Percentiles rank a stretch among this genome's conserved stretches.
Evolutionary conservation across 2,329 filamentous ascomycete species (phyloP).

Genomic region (Colletotrichum theobromicola): DNA sequence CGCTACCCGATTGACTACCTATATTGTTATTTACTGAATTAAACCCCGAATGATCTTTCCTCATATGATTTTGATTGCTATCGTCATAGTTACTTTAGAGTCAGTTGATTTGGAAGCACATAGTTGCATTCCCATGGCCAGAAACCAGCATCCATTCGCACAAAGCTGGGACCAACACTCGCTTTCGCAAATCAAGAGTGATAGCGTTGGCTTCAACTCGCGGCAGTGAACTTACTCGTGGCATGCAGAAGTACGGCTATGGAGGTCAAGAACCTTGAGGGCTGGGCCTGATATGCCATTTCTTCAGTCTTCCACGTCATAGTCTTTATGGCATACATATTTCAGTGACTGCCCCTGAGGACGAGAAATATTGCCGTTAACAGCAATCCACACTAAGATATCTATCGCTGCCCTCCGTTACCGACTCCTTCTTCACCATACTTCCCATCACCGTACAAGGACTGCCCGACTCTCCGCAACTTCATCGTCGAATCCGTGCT

Average conservation of each 20-base stretch:
- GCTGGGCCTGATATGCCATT: background rate
- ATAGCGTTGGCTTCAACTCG: background rate
- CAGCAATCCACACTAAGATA: background rate
- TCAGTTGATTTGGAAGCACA: background rate
- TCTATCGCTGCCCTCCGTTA: background rate
- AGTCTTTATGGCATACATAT: background rate
- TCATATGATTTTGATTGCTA: rapidly evolving
- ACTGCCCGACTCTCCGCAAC: background rate
- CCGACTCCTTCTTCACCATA: background rate
- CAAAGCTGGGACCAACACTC: background rate
- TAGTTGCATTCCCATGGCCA: background rate
- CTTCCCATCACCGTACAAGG: background rate
- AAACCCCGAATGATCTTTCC: background rate
- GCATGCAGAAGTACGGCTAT: background rate
- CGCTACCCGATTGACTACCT: background rate
- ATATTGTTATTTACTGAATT: background rate
- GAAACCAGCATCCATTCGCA: background rate
- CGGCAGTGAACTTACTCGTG: background rate
- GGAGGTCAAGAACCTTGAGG: background rate
- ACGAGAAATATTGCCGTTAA: background rate
- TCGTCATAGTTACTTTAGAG: background rate
- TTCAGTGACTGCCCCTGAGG: background rate
- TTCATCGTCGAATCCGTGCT: background rate
- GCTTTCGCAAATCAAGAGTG: background rate
- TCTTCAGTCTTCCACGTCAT: background rate